A percentile compares a stretch with the other conserved stretches of the same genome.
These are phyloP conservation scores for Coniochaeta prunicola DNA, from an alignment of 2,329 filamentous ascomycete genomes.

Conservation along the genomic window DNA sequence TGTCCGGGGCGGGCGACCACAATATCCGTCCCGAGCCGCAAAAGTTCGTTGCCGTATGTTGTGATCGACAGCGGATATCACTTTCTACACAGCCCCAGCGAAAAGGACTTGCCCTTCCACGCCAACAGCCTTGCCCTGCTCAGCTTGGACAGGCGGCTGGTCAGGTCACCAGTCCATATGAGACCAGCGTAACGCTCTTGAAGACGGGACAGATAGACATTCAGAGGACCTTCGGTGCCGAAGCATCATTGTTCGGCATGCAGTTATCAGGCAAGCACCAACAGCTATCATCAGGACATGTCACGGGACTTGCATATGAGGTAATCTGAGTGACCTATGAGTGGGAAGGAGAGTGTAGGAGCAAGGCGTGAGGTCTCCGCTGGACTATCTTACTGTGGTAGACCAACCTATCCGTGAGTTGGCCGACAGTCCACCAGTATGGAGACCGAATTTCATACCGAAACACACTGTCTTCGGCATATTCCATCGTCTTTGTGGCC, in stretches of 20 bases:
- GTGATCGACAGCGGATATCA: neutral
- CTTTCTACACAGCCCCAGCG: neutral
- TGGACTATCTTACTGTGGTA: too few relatives aligned
- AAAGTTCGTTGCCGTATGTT: neutral
- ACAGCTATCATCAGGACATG: neutral
- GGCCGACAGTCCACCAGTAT: too few relatives aligned
- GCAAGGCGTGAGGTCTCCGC: too few relatives aligned
- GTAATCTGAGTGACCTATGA: neutral
- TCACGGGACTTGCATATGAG: neutral
- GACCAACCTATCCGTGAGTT: too few relatives aligned
- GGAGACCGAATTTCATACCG: too few relatives aligned
- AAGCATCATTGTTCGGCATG: neutral
- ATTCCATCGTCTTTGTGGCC: too few relatives aligned
- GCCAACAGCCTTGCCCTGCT: neutral
- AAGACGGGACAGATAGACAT: neutral
- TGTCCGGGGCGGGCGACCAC: neutral
- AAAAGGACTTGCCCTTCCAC: neutral
- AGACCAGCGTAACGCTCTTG: neutral
- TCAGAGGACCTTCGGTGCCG: neutral
- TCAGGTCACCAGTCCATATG: neutral
- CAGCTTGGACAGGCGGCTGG: neutral
- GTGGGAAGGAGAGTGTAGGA: too few relatives aligned
- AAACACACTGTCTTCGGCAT: too few relatives aligned
- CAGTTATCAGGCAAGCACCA: neutral
- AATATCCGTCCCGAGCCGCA: neutral